phyloP scores from a whole-genome alignment of 495 filamentous ascomycete genomes.

The Penicillium nucicola region DNA sequence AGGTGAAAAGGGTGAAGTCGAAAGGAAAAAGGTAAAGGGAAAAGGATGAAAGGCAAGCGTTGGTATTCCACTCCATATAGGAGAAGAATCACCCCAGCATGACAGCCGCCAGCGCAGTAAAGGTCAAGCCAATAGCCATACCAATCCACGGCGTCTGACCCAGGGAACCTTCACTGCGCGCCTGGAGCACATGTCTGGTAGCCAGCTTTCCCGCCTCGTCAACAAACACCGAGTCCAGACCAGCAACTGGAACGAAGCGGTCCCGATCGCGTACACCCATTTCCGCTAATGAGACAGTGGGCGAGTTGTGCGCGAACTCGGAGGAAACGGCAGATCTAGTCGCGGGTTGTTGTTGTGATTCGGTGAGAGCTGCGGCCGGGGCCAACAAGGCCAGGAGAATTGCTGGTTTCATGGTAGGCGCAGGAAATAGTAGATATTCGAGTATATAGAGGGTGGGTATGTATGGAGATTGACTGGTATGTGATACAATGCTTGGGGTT shows the following conservation, averaged over 20 bases:
- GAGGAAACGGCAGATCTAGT: constrained; percentile 17
- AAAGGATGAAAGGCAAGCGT: not conserved
- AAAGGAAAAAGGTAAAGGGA: constrained; percentile 1
- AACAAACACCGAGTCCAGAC: not conserved
- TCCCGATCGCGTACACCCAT: constrained; percentile 8
- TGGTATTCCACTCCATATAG: no score
- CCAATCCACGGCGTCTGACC: constrained; percentile 49
- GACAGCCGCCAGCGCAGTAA: constrained; percentile 42
- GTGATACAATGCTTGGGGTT: not conserved
- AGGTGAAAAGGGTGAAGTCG: constrained; percentile 3
- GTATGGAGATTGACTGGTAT: not conserved
- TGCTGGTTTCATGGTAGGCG: constrained; percentile 32
- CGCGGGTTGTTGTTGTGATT: constrained; percentile 18
- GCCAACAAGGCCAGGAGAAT: constrained; percentile 28
- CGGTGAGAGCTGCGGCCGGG: constrained; percentile 32
- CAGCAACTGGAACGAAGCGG: constrained; percentile 3
- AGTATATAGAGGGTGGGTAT: not conserved
- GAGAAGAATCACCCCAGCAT: constrained; percentile 34
- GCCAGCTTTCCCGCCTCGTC: constrained; percentile 5
- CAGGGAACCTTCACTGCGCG: constrained; percentile 42
- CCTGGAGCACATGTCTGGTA: constrained; percentile 24
- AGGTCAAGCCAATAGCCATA: constrained; percentile 46
- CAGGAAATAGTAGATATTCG: not conserved
- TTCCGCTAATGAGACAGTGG: constrained; percentile 29
- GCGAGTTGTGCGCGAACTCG: constrained; percentile 24